These are phyloP conservation scores for Aureobasidium vineae DNA, from an alignment of 2,329 filamentous ascomycete species.

Conservation along the genomic window DNA sequence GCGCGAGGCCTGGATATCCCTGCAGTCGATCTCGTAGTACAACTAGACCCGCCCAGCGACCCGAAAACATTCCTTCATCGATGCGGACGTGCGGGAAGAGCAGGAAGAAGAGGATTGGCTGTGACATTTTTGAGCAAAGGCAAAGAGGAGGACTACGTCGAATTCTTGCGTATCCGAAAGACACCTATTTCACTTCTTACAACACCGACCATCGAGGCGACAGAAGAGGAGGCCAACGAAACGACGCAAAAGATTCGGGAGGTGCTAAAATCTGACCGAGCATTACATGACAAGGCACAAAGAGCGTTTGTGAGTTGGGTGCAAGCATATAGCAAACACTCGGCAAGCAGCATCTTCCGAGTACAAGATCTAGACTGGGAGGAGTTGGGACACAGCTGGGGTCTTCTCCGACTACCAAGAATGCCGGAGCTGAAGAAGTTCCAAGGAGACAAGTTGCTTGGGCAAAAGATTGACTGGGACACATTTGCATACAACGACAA, in stretches of 20 bases:
- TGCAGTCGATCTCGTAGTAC: conserved; percentile 84
- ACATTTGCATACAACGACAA: conserved; percentile 48
- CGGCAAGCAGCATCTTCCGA: conserved; percentile 87
- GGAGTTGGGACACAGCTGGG: conserved; percentile 79
- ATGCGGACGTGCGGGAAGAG: conserved; percentile 62
- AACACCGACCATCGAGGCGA: conserved; percentile 52
- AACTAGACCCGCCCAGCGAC: conserved; percentile 81
- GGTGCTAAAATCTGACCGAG: conserved; percentile 59
- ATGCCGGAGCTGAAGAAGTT: conserved; percentile 75
- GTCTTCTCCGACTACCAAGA: conserved; percentile 77
- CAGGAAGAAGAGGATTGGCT: conserved; percentile 71
- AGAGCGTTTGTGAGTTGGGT: conserved; percentile 93
- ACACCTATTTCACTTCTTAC: conserved; percentile 70
- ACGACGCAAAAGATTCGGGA: conserved; percentile 62
- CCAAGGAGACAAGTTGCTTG: conserved; percentile 44
- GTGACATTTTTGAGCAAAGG: conserved; percentile 83
- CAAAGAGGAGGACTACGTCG: conserved; percentile 83
- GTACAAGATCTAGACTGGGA: conserved; percentile 79
- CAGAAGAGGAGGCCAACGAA: conserved; percentile 57
- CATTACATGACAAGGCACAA: conserved; percentile 82
- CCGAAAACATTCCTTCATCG: conserved; percentile 77
- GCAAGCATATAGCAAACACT: conserved; percentile 85
- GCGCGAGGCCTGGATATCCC: conserved; percentile 90
- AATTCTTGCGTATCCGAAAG: conserved; percentile 81
- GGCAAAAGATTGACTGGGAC: conserved; percentile 42